Base-by-base conservation (phyloP, 192 early-diverging fungal genomes). In the Backusella parvicylindrica region DNA sequence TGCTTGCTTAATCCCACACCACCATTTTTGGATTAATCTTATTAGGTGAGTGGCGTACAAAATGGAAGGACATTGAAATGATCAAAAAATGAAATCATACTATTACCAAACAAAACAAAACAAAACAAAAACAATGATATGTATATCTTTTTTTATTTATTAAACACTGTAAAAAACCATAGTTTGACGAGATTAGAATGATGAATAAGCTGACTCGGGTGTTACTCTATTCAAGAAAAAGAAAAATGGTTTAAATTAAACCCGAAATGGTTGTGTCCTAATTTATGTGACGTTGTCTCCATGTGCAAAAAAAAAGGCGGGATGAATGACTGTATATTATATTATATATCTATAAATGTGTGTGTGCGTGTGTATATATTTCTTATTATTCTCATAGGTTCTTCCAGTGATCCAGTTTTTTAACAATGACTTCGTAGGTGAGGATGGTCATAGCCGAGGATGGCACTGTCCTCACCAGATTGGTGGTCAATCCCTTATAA, bases 391-490 rank as follows among this genome's bases (percentile, higher is more conserved):
- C 53, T 60, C 53, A 60, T 28, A 60, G 11, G 49, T 68, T 36
- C 49, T 78, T 78, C 43, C 73, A 68, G 8, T 70, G 66, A 31
- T 74, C 72, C 35, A 94, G 75, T 41, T 87, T 75, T 40, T 88
- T 81, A 15, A 95, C 89, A 49, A 98, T 77, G 63, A 94, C 79
- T 82, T 98, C 97, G 72, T 96, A 98, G 7, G 93, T 96, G 75
- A 96, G 83, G 68, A 98, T 89, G 0, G 93, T 94, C 75, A 98
- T 80, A 65, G 94, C 95, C 66, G 91, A 89, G 6, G 94, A 91
- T 3, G 97, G 97, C 5, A 98, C 94, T 3, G 94, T 97, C 74
- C 96, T 85, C 50, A 98, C 82, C 50, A 98, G 80, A 76, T 95
- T 97, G 15, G 95, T 94, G 0, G 85, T 74, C 77, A 98, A 86